A percentile compares a stretch with the other conserved stretches of the same genome.
These are phyloP conservation scores for Suhomyces vadensis DNA, from an alignment of 805 yeast species.

Conservation along the genomic window DNA sequence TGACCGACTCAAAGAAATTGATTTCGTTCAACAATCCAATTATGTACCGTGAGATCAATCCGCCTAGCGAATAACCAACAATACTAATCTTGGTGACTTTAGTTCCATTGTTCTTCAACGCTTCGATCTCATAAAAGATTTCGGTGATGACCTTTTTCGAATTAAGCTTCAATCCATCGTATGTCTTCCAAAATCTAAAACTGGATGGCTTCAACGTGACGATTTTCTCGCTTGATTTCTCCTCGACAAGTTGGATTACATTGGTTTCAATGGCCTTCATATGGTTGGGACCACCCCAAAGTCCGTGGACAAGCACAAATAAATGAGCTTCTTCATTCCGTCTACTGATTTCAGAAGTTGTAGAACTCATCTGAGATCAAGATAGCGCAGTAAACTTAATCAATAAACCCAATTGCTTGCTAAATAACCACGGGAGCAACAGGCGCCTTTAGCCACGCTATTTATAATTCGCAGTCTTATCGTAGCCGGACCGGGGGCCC, in stretches of 20 bases:
- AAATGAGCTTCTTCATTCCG: conserved; percentile 29
- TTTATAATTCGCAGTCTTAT: not conserved
- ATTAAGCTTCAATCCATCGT: conserved; percentile 41
- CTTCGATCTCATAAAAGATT: conserved; percentile 41
- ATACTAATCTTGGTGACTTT: conserved; percentile 39
- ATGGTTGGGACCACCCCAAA: conserved; percentile 47
- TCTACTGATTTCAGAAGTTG: not conserved
- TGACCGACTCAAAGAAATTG: conserved; percentile 35
- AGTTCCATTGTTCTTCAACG: conserved; percentile 29
- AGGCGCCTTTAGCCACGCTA: not conserved
- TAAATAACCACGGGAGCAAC: too few species aligned
- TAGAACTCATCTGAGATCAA: conserved; percentile 1
- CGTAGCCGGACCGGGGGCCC: conserved; percentile 1
- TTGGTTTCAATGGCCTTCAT: conserved; percentile 39
- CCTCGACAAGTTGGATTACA: conserved; percentile 25
- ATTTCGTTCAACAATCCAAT: conserved; percentile 37
- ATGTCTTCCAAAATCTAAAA: conserved; percentile 45
- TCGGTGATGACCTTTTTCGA: conserved; percentile 38
- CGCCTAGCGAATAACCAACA: conserved; percentile 46
- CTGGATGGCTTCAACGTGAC: conserved; percentile 40
- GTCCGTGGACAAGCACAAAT: conserved; percentile 43
- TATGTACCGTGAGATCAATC: conserved; percentile 42
- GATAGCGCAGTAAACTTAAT: too few species aligned
- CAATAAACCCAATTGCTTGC: not conserved
- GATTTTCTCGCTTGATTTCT: conserved; percentile 26